Conservation (phyloP, 306 rosid genomes). For the Quercus berberidifolia region DNA sequence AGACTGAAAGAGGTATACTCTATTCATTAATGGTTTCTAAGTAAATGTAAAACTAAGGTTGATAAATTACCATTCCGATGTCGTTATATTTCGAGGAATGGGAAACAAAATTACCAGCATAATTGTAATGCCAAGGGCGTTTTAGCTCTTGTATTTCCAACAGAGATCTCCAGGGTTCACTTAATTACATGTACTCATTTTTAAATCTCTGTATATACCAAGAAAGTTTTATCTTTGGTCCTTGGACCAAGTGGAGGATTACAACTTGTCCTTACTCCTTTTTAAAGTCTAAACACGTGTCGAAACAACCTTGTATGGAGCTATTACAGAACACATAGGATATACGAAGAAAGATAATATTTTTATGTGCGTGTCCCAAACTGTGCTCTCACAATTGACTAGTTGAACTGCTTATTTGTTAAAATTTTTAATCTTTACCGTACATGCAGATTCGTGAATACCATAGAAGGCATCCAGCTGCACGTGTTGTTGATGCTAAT, state of each 20-base stretch:
- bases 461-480: constrained; percentile 92
- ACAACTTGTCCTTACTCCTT: no score
- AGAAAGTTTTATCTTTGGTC: neutral
- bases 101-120: no score
- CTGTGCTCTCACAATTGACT: neutral
- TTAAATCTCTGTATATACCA: neutral
- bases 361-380: neutral
- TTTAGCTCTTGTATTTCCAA: no score
- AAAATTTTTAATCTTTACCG: neutral
- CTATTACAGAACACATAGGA: neutral
- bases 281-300: no score
- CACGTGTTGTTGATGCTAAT: constrained; percentile 73
- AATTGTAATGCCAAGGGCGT: no score
- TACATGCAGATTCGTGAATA: constrained; percentile 85
- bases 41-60: neutral
- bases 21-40: neutral
- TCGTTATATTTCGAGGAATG: neutral
- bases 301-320: no score
- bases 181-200: neutral
- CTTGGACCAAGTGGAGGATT: no score
- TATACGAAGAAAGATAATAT: neutral
- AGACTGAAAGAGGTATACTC: constrained; percentile 76
- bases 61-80: neutral
- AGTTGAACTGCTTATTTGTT: neutral
- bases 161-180: rapidly evolving